phyloP scores from a whole-genome alignment of 2,329 filamentous ascomycete species.

The Colletotrichum sp. region DNA sequence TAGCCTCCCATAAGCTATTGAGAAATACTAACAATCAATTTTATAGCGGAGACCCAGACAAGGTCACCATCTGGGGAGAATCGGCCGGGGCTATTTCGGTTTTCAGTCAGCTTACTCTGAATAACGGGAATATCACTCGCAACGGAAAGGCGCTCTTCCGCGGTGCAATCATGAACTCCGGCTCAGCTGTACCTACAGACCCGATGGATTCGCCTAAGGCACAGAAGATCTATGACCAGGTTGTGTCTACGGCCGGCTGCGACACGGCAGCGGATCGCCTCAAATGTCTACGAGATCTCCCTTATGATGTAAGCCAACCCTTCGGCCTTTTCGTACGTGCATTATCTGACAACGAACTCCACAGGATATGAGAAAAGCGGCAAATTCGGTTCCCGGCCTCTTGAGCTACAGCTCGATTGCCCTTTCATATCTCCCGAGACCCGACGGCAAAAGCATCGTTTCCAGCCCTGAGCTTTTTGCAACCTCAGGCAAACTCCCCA shows the following conservation, averaged over 20 bases:
- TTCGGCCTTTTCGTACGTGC: constrained; percentile 55
- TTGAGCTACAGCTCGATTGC: constrained; percentile 61
- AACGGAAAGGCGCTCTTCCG: constrained; percentile 64
- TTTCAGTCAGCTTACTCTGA: constrained; percentile 65
- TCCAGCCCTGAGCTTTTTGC: constrained; percentile 57
- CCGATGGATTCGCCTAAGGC: constrained; percentile 60
- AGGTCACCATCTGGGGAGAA: constrained; percentile 71
- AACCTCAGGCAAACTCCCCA: constrained; percentile 53
- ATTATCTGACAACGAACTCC: constrained; percentile 56
- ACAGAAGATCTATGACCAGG: constrained; percentile 57
- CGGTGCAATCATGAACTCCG: constrained; percentile 69
- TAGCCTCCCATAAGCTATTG: no score
- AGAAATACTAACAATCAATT: neutral
- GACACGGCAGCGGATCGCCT: constrained; percentile 48
- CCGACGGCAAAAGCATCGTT: constrained; percentile 59
- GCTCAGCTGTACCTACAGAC: constrained; percentile 53
- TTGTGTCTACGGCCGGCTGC: constrained; percentile 60
- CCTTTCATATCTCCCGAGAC: constrained; percentile 66
- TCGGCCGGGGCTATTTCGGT: constrained; percentile 65
- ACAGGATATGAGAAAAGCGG: constrained; percentile 53
- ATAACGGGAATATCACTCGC: constrained; percentile 61
- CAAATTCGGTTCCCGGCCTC: constrained; percentile 62
- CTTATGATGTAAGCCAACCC: constrained; percentile 58
- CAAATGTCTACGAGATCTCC: constrained; percentile 60
- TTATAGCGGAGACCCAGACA: constrained; percentile 61